Evolutionary conservation across 129 eudicot genomes (phyloP).

Genomic region (Helichrysum umbraculigerum): DNA sequence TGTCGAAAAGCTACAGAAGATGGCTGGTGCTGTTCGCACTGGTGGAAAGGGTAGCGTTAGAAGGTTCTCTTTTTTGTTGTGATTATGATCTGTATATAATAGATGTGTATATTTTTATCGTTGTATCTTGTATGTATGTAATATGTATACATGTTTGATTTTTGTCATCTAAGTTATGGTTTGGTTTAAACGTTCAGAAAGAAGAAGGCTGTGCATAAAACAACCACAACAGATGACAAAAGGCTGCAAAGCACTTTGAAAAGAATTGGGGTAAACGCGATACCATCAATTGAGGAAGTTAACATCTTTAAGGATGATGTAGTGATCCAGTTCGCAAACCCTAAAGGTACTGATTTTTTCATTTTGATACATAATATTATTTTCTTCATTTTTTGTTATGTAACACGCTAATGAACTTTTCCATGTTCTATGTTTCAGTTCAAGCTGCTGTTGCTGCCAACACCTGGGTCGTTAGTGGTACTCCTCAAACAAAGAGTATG

Average conservation of each 20-base stretch:
- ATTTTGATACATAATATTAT: background rate
- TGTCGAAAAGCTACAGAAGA: constrained; percentile 7
- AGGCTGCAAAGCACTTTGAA: constrained; percentile 47
- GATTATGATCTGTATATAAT: background rate
- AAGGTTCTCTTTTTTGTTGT: background rate
- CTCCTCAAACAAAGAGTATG: constrained; percentile 87
- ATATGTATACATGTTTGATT: background rate
- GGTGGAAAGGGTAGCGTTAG: constrained; percentile 4
- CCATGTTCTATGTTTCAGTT: constrained; percentile 46
- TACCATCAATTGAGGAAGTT: constrained; percentile 84
- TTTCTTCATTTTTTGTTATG: background rate
- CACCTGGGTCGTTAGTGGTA: constrained; percentile 93
- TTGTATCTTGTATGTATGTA: background rate
- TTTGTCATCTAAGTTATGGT: background rate
- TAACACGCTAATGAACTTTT: background rate
- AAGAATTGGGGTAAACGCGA: constrained; percentile 75
- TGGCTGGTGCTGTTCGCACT: constrained; percentile 15
- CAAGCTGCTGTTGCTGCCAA: constrained; percentile 94
- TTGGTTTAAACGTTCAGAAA: constrained; percentile 43
- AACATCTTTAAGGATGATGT: constrained; percentile 76
- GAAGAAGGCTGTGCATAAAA: constrained; percentile 98
- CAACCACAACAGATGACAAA: constrained; percentile 72
- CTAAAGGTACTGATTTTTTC: constrained; percentile 56
- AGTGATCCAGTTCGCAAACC: constrained; percentile 80
- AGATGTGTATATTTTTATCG: background rate